Base-by-base conservation (phyloP, 1,139 yeast genomes). In the Blastobotrys aristatus region DNA sequence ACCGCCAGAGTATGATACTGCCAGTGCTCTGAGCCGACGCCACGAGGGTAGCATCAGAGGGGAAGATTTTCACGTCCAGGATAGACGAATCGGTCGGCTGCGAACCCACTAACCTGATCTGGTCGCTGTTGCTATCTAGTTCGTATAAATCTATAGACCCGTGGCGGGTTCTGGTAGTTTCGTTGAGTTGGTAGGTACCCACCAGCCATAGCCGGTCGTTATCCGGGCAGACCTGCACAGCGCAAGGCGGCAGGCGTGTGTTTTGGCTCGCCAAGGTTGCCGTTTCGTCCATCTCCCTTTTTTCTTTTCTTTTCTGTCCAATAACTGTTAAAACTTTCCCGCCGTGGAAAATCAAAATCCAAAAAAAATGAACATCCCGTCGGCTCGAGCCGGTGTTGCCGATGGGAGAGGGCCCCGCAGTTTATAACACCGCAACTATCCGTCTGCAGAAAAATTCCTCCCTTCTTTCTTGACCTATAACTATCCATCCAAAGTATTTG, bases 21-120 rank as follows among this genome's bases (percentile, higher is more conserved):
- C 97, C 97, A 0, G 88, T 84, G 0, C 96, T 85, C 61, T 90
- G 96, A 0, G 82, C 90, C 1, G 88, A 75, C 2, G 75, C 73
- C 2, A 89, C 54, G 5, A 75, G 40, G 8, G 69, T 55, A 3
- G 68, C 63, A 54, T 81, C 79, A 40, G 67, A 66, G 0, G 88
- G 86, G 36, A 73, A 73, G 50, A 86, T 68, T 57, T 87, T 85
- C 41, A 88, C 57, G 60, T 92, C 97, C 41, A 92, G 65, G 17
- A 90, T 73, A 0, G 97, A 95, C 37, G 88, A 79, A 21, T 68
- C 67, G 0, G 13, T 50, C 40, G 40, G 48, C 33, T 16, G 46
- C 35, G 10, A 36, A n/a, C n/a, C n/a, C n/a, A n/a, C n/a, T n/a
- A n/a, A n/a, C n/a, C n/a, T n/a, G n/a, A n/a, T n/a, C n/a, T n/a